These are phyloP conservation scores for Tardiomyces blankii DNA, from an alignment of 1,139 yeast species.

Conservation along the genomic window DNA sequence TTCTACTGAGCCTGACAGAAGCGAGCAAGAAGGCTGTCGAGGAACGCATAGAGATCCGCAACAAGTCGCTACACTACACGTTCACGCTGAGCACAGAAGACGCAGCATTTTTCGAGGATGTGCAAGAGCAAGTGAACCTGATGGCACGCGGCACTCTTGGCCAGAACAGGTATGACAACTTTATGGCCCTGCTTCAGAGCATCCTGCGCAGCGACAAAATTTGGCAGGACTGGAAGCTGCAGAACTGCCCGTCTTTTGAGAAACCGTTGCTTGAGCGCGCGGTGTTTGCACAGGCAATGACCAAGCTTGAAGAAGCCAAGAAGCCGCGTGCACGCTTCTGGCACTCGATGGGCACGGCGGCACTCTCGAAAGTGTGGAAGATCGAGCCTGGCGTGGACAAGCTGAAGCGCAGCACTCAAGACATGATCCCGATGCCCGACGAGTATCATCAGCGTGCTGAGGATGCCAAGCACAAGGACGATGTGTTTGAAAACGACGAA, in stretches of 20 bases:
- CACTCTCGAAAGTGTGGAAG: constrained; percentile 23
- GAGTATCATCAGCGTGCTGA: constrained; percentile 8
- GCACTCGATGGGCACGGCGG: constrained; percentile 28
- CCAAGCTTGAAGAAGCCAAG: constrained; percentile 7
- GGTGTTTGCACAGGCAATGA: background rate
- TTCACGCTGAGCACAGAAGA: constrained; percentile 14
- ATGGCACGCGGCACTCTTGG: background rate
- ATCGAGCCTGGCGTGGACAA: constrained; percentile 18
- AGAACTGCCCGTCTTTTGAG: constrained; percentile 24
- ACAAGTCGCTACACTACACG: constrained; percentile 18
- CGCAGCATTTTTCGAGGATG: constrained; percentile 11
- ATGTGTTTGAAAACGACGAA: constrained; percentile 4
- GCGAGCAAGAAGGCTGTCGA: constrained; percentile 8
- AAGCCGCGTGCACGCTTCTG: constrained; percentile 14
- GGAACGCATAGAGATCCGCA: constrained; percentile 11
- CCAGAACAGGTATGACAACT: background rate
- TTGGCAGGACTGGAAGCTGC: constrained; percentile 29
- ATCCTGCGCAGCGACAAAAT: constrained; percentile 18
- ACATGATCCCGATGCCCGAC: constrained; percentile 12
- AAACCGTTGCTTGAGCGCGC: constrained; percentile 9
- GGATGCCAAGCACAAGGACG: background rate
- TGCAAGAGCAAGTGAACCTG: constrained; percentile 4
- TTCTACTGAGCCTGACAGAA: constrained; percentile 16
- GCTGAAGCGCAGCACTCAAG: constrained; percentile 7
- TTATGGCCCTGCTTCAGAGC: constrained; percentile 1